Conservation (phyloP, 306 rosid species). For the Sicyos baderoa region DNA sequence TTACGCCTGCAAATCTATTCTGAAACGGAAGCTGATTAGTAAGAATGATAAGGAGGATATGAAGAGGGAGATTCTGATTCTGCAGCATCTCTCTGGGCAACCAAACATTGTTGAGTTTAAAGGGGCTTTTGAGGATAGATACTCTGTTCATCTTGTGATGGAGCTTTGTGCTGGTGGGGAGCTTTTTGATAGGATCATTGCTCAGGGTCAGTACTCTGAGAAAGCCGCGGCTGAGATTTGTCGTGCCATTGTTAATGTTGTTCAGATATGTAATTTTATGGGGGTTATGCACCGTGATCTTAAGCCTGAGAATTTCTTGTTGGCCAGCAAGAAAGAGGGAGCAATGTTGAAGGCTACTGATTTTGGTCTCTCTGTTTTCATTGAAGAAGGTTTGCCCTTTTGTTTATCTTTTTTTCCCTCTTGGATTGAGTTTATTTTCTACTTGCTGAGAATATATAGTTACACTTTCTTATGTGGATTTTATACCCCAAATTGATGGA, state of each 20-base stretch:
- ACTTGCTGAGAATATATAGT: not conserved
- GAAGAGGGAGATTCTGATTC: slow-evolving; percentile 73
- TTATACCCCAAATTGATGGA: not conserved
- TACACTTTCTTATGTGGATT: not conserved
- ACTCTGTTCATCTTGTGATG: slow-evolving; percentile 81
- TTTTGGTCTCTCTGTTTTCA: slow-evolving; percentile 87
- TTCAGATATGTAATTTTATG: slow-evolving; percentile 79
- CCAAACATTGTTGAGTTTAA: slow-evolving; percentile 71
- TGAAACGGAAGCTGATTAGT: slow-evolving; percentile 69
- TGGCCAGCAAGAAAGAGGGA: slow-evolving; percentile 48
- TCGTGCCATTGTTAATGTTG: slow-evolving; percentile 65
- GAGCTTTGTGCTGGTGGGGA: slow-evolving; percentile 91
- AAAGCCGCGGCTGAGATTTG: slow-evolving; percentile 64
- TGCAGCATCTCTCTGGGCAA: slow-evolving; percentile 91
- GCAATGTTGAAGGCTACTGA: slow-evolving; percentile 81
- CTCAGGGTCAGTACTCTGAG: slow-evolving; percentile 76
- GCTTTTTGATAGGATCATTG: slow-evolving; percentile 78
- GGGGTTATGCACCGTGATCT: slow-evolving; percentile 89
- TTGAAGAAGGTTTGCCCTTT: slow-evolving; percentile 55
- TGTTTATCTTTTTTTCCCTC: not conserved
- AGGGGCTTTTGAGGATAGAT: slow-evolving; percentile 68
- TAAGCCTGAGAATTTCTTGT: slow-evolving; percentile 90
- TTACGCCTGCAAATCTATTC: slow-evolving; percentile 75
- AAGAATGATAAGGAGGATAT: slow-evolving; percentile 61
- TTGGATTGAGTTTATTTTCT: not conserved